Base-by-base conservation (phyloP, 257 asterid species). In the Solanum appendiculatum region DNA sequence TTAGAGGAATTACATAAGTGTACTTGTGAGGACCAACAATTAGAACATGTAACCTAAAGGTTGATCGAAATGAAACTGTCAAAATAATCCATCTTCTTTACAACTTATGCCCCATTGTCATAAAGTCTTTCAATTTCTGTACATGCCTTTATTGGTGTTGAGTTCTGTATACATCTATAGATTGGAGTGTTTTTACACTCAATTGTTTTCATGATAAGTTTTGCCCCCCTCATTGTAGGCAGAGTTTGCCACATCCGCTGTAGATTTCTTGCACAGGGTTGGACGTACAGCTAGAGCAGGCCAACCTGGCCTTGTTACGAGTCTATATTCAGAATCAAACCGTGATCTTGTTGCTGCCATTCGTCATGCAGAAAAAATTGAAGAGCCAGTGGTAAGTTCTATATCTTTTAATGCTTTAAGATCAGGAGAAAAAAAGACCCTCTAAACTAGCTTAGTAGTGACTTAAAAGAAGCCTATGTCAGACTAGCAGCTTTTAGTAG, bases 261-360 rank as follows among this genome's bases (percentile, higher is more conserved):
- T 97, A 84, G 99, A 96, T 90, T 96, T 97, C 89, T 90, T 97
- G 94, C 99, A 96, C 92, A 93, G 99, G 91, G 98, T 97, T 82
- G 99, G 99, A 27, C 93, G 99, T 48, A 97, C 99, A 84, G 99
- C 98, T 56, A 95, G 99, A 92, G 99, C 99, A 14, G 99, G 99
- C 74, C 95, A 94, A 89, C 91, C 90, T 31, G 99, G 99, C 63
- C 94, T 96, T 40, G 99, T 97, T 83, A 94, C 99, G 36, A 97
- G 98, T 91, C 91, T 97, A 14, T 95, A 85, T 86, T 91, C 91
- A 11, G 91, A 93, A 88, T 90, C 95, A 69, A 95, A 92, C 51
- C 86, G 95, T 23, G 98, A 96, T 87, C 99, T 97, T 73, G 99
- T 95, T 60, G 91, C 94, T 83, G 96, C 99, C 68, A 98, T 97